These are phyloP conservation scores for Tuber calosporum DNA, from an alignment of 495 filamentous ascomycete genomes.

Conservation along the genomic window DNA sequence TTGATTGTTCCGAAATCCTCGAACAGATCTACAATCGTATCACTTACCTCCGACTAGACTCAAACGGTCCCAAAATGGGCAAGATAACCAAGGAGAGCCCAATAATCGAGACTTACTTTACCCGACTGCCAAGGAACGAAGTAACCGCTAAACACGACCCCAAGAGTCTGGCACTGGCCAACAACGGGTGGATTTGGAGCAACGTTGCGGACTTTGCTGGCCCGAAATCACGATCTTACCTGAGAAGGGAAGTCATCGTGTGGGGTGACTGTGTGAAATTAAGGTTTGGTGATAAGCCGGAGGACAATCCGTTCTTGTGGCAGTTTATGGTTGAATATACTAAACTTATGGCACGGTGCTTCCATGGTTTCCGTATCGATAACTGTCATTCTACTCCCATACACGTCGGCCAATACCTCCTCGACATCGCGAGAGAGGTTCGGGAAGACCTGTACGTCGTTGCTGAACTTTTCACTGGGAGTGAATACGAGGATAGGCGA, in stretches of 20 bases:
- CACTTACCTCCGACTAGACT: conserved; percentile 85
- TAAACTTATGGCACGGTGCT: conserved; percentile 87
- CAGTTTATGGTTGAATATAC: conserved; percentile 91
- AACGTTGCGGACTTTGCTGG: conserved; percentile 92
- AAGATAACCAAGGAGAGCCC: conserved; percentile 67
- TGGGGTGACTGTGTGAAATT: conserved; percentile 99
- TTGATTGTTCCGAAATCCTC: conserved; percentile 70
- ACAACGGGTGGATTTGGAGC: conserved; percentile 99
- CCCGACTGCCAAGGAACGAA: conserved; percentile 73
- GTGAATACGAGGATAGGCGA: conserved; percentile 88
- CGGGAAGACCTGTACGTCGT: conserved; percentile 84
- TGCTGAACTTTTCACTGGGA: conserved; percentile 93
- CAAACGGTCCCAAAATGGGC: conserved; percentile 81
- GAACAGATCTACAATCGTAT: conserved; percentile 89
- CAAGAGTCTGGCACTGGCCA: conserved; percentile 73
- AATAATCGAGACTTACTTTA: conserved; percentile 94
- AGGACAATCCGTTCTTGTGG: conserved; percentile 93
- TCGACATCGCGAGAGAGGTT: conserved; percentile 83
- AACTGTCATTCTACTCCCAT: conserved; percentile 97
- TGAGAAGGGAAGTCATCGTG: conserved; percentile 89
- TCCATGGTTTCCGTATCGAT: conserved; percentile 91
- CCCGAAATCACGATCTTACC: conserved; percentile 75
- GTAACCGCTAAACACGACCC: conserved; percentile 67
- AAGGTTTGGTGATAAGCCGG: conserved; percentile 69
- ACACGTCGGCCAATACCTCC: conserved; percentile 83